Evolutionary conservation across 495 filamentous ascomycete species (phyloP), one percentile per base, ranked within the genome.

Genomic region (Aspergillus conjunctus): DNA sequence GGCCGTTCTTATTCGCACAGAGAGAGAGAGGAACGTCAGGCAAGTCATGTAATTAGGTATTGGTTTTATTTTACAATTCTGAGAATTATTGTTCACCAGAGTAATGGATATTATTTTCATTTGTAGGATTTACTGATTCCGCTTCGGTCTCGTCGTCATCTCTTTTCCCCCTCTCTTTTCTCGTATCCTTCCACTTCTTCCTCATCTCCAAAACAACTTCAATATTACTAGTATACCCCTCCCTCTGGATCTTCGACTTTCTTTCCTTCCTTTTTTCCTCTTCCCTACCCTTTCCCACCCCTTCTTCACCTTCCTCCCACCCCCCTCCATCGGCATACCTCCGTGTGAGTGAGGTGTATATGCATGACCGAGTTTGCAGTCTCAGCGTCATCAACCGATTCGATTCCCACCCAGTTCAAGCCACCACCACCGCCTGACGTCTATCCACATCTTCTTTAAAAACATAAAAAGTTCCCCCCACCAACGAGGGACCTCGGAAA

Each of bases 221-320:
- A 51, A 32, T 51, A 51, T 51, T 51, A 32, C 49, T 31, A 51
- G 49, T 51, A 51, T 63, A 32, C 44, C 59, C 32, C 37, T 61
- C 54, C 39, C 34, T 57, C 49, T 44, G 56, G 30, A 39, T 54
- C 49, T 32, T 55, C 48, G 41, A 26, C 22, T 7, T 32, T 51
- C 51, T 51, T 48, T 41, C 49, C 34, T 26, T 54, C 9, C 32
- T 30, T 37, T 54, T 54, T 20, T 32, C 54, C 45, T 26, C 53
- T 32, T 18, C 14, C 21, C 32, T 43, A 43, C 33, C 26, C 22
- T 37, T 58, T 41, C 37, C 45, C 34, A 39, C 56, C 58, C 56
- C 48, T 52, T 66, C 46, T 43, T 50, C 17, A 55, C 52, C 64
- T 66, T 61, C 63, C 65, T 67, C 64, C 68, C 68, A 64, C 69